Evolutionary conservation across 2,329 filamentous ascomycete genomes (phyloP).

Genomic region (Aspergillus thermomutatus): DNA sequence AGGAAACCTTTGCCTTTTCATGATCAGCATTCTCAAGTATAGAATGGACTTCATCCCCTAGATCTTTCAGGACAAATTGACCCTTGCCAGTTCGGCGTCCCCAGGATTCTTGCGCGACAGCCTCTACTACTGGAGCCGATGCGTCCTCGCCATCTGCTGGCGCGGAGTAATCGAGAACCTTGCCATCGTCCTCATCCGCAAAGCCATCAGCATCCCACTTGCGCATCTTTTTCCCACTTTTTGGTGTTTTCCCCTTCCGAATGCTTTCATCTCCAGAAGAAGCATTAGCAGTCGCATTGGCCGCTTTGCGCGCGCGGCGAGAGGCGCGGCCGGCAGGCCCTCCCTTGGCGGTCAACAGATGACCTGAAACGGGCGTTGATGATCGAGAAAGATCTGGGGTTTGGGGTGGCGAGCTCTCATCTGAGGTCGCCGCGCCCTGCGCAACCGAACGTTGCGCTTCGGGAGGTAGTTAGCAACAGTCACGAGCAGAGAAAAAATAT

Average conservation of each 20-base stretch:
- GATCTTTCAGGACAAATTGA: constrained; percentile 88
- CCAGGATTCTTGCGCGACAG: constrained; percentile 76
- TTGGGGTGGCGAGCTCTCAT: constrained; percentile 65
- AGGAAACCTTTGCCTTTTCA: constrained; percentile 49
- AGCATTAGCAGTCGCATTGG: constrained; percentile 43
- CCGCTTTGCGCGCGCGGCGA: constrained; percentile 71
- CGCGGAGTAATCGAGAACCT: constrained; percentile 86
- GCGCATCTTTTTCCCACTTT: constrained; percentile 73
- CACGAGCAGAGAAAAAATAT: background rate
- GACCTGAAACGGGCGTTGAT: constrained; percentile 64
- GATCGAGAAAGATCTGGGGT: constrained; percentile 78
- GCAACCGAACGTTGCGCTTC: constrained; percentile 45
- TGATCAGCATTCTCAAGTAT: constrained; percentile 80
- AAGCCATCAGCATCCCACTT: constrained; percentile 90
- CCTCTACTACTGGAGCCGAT: constrained; percentile 61
- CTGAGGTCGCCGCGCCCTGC: constrained; percentile 48
- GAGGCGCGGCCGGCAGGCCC: constrained; percentile 75
- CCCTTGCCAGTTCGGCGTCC: constrained; percentile 81
- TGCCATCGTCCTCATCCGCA: constrained; percentile 77
- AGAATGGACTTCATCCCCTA: constrained; percentile 88
- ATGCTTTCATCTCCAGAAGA: constrained; percentile 82
- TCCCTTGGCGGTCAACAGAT: constrained; percentile 69
- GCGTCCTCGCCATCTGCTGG: constrained; percentile 54
- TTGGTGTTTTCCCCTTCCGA: constrained; percentile 54
- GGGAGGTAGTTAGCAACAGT: constrained; percentile 19